phyloP scores from a whole-genome alignment of 2,329 filamentous ascomycete genomes.

The Aspergillus sp. region DNA sequence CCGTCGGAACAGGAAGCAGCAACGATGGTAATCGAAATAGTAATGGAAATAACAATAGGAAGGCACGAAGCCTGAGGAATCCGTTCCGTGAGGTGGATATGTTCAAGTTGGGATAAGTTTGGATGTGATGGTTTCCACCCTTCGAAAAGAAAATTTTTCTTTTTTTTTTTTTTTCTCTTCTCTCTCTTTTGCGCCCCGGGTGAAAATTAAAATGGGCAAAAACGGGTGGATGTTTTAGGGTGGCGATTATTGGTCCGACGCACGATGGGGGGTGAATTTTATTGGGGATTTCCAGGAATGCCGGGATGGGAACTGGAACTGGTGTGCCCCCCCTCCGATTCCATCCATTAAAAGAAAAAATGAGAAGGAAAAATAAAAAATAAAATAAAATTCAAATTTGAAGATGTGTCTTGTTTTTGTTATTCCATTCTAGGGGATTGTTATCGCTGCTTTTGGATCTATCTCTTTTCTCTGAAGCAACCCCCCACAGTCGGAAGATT shows the following conservation, averaged over 20 bases:
- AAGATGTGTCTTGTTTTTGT: slow-evolving; percentile 6
- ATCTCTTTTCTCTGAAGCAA: not conserved
- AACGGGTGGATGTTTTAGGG: slow-evolving; percentile 23
- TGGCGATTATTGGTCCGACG: slow-evolving; percentile 29
- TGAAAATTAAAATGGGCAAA: slow-evolving; percentile 19
- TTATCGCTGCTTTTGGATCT: not conserved
- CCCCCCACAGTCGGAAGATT: not conserved
- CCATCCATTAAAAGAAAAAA: not conserved
- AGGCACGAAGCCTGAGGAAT: slow-evolving; percentile 8
- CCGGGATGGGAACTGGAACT: slow-evolving; percentile 1
- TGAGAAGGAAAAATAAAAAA: not conserved
- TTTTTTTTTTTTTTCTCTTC: slow-evolving; percentile 12
- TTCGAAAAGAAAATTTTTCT: slow-evolving; percentile 1
- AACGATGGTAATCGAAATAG: slow-evolving; percentile 15
- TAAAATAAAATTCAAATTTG: slow-evolving; percentile 9
- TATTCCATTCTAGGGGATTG: slow-evolving; percentile 3
- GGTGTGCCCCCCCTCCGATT: not conserved
- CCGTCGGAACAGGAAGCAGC: slow-evolving; percentile 13
- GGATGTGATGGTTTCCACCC: slow-evolving; percentile 9
- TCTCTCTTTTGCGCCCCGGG: slow-evolving; percentile 7
- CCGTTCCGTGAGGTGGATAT: not conserved
- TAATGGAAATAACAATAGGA: slow-evolving; percentile 13
- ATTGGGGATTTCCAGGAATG: slow-evolving; percentile 8
- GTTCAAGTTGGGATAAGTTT: too few species aligned
- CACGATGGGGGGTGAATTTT: slow-evolving; percentile 5